Conservation (phyloP, 352 stramenopile species). For the Globisporangium radiosum region DNA sequence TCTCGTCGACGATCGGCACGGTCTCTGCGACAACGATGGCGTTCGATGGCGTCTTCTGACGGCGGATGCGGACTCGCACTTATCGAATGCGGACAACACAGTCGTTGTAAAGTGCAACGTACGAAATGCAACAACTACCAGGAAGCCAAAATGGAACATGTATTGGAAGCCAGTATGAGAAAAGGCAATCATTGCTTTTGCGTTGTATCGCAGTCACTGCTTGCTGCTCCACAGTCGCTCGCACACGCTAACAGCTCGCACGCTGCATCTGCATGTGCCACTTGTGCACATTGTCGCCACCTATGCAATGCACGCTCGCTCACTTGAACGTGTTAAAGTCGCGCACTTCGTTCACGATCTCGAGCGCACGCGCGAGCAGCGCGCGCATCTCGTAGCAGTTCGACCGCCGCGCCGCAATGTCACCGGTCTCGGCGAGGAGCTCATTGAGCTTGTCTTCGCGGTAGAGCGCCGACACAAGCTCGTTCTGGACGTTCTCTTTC, state of each 20-base stretch:
- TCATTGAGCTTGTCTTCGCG: slow-evolving; percentile 94
- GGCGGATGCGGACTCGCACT: background rate
- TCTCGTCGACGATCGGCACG: background rate
- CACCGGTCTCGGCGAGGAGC: slow-evolving; percentile 93
- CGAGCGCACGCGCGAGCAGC: slow-evolving; percentile 91
- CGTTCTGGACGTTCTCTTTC: slow-evolving; percentile 97
- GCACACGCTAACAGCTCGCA: no score
- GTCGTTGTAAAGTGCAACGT: background rate
- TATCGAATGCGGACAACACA: background rate
- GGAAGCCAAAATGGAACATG: no score
- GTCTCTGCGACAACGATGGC: slow-evolving; percentile 3
- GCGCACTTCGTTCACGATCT: slow-evolving; percentile 98
- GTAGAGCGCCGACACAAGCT: slow-evolving; percentile 96
- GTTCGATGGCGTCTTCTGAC: slow-evolving; percentile 12
- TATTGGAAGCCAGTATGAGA: no score
- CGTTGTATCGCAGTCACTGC: no score
- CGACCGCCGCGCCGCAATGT: slow-evolving; percentile 92
- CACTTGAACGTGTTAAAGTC: slow-evolving; percentile 98
- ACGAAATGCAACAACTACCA: background rate
- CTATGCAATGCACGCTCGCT: background rate
- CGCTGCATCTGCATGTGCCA: no score
- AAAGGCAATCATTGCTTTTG: no score
- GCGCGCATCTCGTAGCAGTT: slow-evolving; percentile 97
- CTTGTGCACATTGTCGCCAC: no score
- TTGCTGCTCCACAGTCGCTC: no score